Percentiles rank a stretch among this genome's conserved stretches.
phyloP scores from a whole-genome alignment of 805 yeast species.

The Suhomyces vadensis region DNA sequence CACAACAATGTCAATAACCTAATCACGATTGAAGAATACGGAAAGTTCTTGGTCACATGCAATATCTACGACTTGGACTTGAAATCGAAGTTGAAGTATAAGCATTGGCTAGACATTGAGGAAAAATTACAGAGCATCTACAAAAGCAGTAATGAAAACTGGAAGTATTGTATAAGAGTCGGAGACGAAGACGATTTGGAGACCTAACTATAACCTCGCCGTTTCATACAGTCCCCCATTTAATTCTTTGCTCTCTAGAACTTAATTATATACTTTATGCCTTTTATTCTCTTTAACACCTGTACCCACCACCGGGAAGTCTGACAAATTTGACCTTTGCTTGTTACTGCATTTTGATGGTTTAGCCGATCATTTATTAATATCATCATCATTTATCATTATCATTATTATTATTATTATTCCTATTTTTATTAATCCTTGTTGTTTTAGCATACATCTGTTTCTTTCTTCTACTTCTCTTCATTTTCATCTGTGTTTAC shows the following conservation, averaged over 20 bases:
- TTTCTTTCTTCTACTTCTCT: neutral
- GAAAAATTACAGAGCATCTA: constrained; percentile 32
- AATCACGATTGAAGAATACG: constrained; percentile 23
- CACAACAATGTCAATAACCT: constrained; percentile 31
- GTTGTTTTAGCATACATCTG: neutral
- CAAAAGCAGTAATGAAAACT: constrained; percentile 29
- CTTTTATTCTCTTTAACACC: no score
- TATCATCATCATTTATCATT: no score
- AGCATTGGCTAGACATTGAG: constrained; percentile 50
- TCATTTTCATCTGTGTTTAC: neutral
- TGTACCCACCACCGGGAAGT: no score
- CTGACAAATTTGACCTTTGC: no score
- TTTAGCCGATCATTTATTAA: no score
- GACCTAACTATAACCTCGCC: neutral
- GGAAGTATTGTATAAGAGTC: constrained; percentile 29
- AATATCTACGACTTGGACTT: constrained; percentile 51
- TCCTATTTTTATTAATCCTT: neutral
- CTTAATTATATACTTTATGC: no score
- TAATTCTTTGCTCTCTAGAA: no score
- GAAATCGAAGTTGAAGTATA: constrained; percentile 44
- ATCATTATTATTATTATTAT: no score
- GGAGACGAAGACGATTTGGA: constrained; percentile 2
- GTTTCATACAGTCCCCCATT: no score
- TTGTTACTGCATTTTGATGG: no score
- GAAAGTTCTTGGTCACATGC: constrained; percentile 34